Evolutionary conservation across 148 eudicot genomes (phyloP).

Genomic region (Agrostemma githago): DNA sequence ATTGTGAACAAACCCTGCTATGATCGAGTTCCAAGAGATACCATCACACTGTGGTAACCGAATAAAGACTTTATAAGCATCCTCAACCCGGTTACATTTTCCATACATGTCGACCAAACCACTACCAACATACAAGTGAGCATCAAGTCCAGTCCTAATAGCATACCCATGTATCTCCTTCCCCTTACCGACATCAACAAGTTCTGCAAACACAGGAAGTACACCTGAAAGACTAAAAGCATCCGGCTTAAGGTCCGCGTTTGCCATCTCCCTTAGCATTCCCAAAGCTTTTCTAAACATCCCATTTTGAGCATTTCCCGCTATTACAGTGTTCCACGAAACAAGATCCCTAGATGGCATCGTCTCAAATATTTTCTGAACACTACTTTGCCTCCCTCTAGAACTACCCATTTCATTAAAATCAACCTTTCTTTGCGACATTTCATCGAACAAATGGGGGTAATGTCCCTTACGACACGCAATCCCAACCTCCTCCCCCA

Average conservation of each 20-base stretch:
- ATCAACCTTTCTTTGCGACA: slow-evolving; percentile 23
- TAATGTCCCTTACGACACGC: neutral
- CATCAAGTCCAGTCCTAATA: slow-evolving; percentile 45
- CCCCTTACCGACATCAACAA: slow-evolving; percentile 50
- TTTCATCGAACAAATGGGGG: slow-evolving; percentile 49
- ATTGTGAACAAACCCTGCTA: slow-evolving; percentile 73
- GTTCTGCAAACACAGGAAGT: slow-evolving; percentile 58
- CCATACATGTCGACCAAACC: slow-evolving; percentile 88
- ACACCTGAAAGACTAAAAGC: slow-evolving; percentile 60
- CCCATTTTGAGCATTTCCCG: slow-evolving; percentile 65
- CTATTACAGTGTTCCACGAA: slow-evolving; percentile 79
- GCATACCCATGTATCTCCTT: slow-evolving; percentile 76
- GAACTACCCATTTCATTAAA: slow-evolving; percentile 7
- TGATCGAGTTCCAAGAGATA: slow-evolving; percentile 69
- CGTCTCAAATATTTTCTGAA: slow-evolving; percentile 62
- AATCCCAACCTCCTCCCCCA: neutral
- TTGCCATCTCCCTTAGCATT: slow-evolving; percentile 55
- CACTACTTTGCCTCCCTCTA: slow-evolving; percentile 28
- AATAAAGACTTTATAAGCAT: slow-evolving; percentile 48
- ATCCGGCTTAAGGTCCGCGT: slow-evolving; percentile 47
- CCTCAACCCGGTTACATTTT: slow-evolving; percentile 50
- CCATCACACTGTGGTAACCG: slow-evolving; percentile 43
- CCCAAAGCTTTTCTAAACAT: slow-evolving; percentile 50
- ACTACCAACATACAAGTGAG: slow-evolving; percentile 48
- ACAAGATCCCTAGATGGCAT: slow-evolving; percentile 60